Evolutionary conservation across 495 filamentous ascomycete species (phyloP).

Genomic region (Podospora comata): DNA sequence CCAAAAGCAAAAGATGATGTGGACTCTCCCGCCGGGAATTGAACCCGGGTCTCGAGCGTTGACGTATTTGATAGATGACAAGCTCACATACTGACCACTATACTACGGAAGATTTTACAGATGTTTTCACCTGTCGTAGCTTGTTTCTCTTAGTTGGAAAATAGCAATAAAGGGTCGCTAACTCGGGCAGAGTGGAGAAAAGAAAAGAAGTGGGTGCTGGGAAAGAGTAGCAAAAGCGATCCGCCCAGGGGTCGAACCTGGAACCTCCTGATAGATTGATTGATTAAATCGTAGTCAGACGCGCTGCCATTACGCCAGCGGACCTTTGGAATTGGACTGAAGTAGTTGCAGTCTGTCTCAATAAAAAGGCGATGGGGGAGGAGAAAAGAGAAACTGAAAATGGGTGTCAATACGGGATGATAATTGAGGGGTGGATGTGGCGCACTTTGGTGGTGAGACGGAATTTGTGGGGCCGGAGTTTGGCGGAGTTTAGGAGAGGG

Average conservation of each 20-base stretch:
- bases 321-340: too few species aligned
- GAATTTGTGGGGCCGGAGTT: too few species aligned
- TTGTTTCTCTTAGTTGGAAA: too few species aligned
- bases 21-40: slow-evolving; percentile 7
- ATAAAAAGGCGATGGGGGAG: too few species aligned
- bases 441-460: too few species aligned
- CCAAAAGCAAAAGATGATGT: neutral
- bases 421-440: too few species aligned
- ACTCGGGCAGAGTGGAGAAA: neutral
- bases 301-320: slow-evolving; percentile 7
- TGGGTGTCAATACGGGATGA: too few species aligned
- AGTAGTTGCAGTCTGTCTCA: too few species aligned
- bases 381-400: too few species aligned
- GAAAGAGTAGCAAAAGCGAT: neutral
- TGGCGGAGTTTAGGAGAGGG: too few species aligned
- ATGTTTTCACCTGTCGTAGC: neutral
- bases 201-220: too few species aligned
- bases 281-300: neutral
- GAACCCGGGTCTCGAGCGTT: slow-evolving; percentile 8
- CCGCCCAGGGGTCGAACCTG: slow-evolving; percentile 7
- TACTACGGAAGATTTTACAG: slow-evolving; percentile 4
- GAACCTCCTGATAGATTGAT: slow-evolving; percentile 1
- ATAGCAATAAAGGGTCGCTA: too few species aligned
- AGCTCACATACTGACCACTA: slow-evolving; percentile 8
- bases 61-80: neutral